These are phyloP conservation scores for Ustilago esculenta DNA, from an alignment of 1,284 basidiomycete genomes.

Conservation along the genomic window DNA sequence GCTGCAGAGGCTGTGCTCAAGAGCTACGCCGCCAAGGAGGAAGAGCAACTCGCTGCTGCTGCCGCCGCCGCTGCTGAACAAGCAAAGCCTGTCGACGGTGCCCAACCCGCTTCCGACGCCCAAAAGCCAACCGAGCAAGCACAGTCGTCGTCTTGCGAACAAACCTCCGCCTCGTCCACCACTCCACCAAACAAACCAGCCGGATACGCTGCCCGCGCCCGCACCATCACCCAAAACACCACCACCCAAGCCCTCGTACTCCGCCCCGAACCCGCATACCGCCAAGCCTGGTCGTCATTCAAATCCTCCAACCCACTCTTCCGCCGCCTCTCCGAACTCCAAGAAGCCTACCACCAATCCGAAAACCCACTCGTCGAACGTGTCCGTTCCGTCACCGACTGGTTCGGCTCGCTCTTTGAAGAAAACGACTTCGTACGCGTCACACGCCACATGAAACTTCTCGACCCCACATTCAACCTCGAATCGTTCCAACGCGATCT, in stretches of 20 bases:
- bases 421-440: slow-evolving; percentile 98
- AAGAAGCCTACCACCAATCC: slow-evolving; percentile 80
- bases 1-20: slow-evolving; percentile 50
- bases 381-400: slow-evolving; percentile 83
- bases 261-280: slow-evolving; percentile 56
- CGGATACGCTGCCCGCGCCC: slow-evolving; percentile 57
- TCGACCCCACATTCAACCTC: slow-evolving; percentile 87
- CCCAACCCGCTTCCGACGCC: too few species aligned
- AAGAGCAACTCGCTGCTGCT: slow-evolving; percentile 24
- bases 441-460: slow-evolving; percentile 81
- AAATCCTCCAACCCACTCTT: slow-evolving; percentile 57
- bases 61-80: too few species aligned
- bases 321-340: slow-evolving; percentile 43
- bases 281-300: slow-evolving; percentile 56
- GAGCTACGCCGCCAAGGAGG: slow-evolving; percentile 49
- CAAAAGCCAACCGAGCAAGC: too few species aligned
- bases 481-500: slow-evolving; percentile 89
- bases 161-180: background rate
- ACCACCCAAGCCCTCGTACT: slow-evolving; percentile 58
- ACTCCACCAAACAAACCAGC: slow-evolving; percentile 24
- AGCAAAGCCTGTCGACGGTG: too few species aligned
- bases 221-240: slow-evolving; percentile 41
- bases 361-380: slow-evolving; percentile 88
- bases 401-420: slow-evolving; percentile 88
- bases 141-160: too few species aligned